Conservation (phyloP, 495 filamentous ascomycete species). For the Daldinia bambusicola region DNA sequence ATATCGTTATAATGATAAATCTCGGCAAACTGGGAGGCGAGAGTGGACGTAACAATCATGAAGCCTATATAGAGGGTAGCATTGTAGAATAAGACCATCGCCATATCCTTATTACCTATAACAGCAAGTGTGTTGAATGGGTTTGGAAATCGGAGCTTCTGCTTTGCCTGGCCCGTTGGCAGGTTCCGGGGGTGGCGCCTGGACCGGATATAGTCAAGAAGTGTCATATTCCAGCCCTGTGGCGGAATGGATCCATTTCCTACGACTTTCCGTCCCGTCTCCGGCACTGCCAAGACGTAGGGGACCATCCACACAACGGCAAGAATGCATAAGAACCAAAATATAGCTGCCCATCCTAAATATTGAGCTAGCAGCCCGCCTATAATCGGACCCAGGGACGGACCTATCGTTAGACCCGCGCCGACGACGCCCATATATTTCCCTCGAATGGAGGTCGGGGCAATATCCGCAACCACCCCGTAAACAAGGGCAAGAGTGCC, state of each 20-base stretch:
- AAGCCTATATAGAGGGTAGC: slow-evolving; percentile 63
- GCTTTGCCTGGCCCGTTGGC: slow-evolving; percentile 48
- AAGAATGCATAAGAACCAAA: slow-evolving; percentile 77
- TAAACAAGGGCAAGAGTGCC: slow-evolving; percentile 66
- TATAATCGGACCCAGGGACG: slow-evolving; percentile 69
- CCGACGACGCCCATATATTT: slow-evolving; percentile 67
- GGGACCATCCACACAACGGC: slow-evolving; percentile 62
- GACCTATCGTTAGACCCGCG: slow-evolving; percentile 63
- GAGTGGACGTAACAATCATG: slow-evolving; percentile 59
- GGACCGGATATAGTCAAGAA: slow-evolving; percentile 55
- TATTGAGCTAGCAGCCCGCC: slow-evolving; percentile 72
- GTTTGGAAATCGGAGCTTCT: slow-evolving; percentile 73
- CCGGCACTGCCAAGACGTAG: slow-evolving; percentile 67
- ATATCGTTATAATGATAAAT: slow-evolving; percentile 75
- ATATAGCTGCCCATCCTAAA: slow-evolving; percentile 75
- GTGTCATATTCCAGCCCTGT: slow-evolving; percentile 63
- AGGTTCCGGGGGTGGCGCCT: slow-evolving; percentile 45
- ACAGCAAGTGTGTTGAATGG: slow-evolving; percentile 74
- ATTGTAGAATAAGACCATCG: slow-evolving; percentile 55
- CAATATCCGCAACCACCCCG: slow-evolving; percentile 70
- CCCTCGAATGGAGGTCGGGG: slow-evolving; percentile 67
- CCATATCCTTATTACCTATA: slow-evolving; percentile 71
- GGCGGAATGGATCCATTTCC: slow-evolving; percentile 73
- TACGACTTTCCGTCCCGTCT: slow-evolving; percentile 76
- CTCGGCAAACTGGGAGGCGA: slow-evolving; percentile 68